A percentile compares a stretch with the other conserved stretches of the same genome.
phyloP scores from a whole-genome alignment of 83 land plant species.

The Picea engelmannii region DNA sequence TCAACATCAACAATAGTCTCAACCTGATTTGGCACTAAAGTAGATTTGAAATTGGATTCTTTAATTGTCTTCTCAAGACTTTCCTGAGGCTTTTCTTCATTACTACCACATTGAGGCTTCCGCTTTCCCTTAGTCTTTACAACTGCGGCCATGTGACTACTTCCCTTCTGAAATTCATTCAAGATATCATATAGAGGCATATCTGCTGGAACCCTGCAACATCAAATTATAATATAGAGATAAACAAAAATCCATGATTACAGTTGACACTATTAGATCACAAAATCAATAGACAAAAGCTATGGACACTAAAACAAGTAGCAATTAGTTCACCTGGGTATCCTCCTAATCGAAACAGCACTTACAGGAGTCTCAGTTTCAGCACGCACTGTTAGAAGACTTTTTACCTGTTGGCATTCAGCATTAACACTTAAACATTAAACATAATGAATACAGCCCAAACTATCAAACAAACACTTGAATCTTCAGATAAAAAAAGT shows the following conservation, averaged over 20 bases:
- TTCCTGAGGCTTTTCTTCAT: slow-evolving; percentile 32
- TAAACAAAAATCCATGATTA: neutral
- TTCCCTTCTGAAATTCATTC: slow-evolving; percentile 98
- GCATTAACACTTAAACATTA: neutral
- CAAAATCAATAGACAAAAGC: neutral
- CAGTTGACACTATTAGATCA: neutral
- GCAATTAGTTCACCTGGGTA: slow-evolving; percentile 69
- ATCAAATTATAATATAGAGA: slow-evolving; percentile 4
- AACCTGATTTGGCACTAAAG: slow-evolving; percentile 37
- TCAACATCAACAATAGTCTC: slow-evolving; percentile 51
- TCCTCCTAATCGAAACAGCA: slow-evolving; percentile 92
- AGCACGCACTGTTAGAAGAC: slow-evolving; percentile 89
- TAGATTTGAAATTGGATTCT: slow-evolving; percentile 29
- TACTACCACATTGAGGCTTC: slow-evolving; percentile 18
- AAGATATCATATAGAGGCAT: slow-evolving; percentile 97
- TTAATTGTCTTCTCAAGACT: slow-evolving; percentile 8
- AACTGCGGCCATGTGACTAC: slow-evolving; percentile 99
- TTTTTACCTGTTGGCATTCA: slow-evolving; percentile 77
- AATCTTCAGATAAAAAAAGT: neutral
- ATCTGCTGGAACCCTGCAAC: slow-evolving; percentile 90
- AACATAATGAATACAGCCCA: neutral
- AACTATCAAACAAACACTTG: neutral
- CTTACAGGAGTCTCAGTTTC: slow-evolving; percentile 94
- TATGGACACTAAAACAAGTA: neutral
- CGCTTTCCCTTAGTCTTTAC: slow-evolving; percentile 58